Conservation (phyloP, 2,329 filamentous ascomycete species). For the Cercospora canescens region DNA sequence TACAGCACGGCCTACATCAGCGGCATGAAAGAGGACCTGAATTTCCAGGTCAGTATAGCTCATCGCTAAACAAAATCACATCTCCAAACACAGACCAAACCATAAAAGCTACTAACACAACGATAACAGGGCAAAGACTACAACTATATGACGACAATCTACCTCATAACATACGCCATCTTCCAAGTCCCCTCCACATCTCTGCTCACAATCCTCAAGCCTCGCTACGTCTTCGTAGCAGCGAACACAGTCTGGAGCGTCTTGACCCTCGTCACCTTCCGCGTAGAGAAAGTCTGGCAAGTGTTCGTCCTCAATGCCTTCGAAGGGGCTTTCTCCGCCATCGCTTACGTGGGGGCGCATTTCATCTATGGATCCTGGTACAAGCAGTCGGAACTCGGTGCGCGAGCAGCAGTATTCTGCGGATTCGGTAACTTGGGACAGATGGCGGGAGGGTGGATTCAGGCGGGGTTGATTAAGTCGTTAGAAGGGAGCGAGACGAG, state of each 20-base stretch:
- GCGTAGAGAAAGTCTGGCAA: constrained; percentile 46
- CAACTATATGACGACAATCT: constrained; percentile 25
- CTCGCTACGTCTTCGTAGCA: constrained; percentile 46
- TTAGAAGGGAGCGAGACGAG: constrained; percentile 37
- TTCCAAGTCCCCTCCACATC: constrained; percentile 49
- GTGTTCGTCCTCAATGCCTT: constrained; percentile 48
- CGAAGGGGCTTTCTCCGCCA: constrained; percentile 47
- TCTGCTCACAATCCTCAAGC: constrained; percentile 39
- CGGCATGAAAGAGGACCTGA: constrained; percentile 55
- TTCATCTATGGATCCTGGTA: constrained; percentile 51
- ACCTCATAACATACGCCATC: constrained; percentile 45
- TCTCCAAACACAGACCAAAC: background rate
- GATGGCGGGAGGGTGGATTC: constrained; percentile 50
- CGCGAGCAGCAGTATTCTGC: constrained; percentile 44
- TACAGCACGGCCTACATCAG: constrained; percentile 53
- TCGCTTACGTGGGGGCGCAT: constrained; percentile 46
- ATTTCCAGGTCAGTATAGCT: constrained; percentile 39
- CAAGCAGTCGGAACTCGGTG: constrained; percentile 45
- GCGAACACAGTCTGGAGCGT: constrained; percentile 48
- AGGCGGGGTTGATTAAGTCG: constrained; percentile 42
- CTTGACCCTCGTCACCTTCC: constrained; percentile 46
- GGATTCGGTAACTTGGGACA: constrained; percentile 46
- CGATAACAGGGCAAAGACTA: constrained; percentile 20
- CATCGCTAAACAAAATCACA: too few relatives aligned
- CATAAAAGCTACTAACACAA: background rate